Evolutionary conservation across 2,329 filamentous ascomycete species (phyloP).

Genomic region (Drechslera avenae): DNA sequence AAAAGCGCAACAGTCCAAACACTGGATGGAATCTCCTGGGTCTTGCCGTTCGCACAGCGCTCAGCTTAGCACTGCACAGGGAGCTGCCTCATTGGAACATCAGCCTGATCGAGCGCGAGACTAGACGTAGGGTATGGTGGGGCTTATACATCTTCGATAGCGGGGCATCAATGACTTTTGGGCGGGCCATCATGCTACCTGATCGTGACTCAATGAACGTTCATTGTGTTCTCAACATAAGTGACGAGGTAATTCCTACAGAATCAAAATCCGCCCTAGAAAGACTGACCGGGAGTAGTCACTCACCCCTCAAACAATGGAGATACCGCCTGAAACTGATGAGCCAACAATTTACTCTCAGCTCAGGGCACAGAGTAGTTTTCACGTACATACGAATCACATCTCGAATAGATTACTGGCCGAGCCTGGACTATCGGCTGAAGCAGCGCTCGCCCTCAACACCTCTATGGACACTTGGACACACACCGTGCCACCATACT

Average conservation of each 20-base stretch:
- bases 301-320: slow-evolving; percentile 27
- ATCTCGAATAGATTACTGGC: slow-evolving; percentile 31
- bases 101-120: slow-evolving; percentile 32
- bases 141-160: slow-evolving; percentile 35
- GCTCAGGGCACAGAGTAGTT: slow-evolving; percentile 26
- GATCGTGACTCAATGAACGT: slow-evolving; percentile 35
- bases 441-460: slow-evolving; percentile 28
- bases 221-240: slow-evolving; percentile 29
- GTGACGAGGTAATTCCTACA: slow-evolving; percentile 21
- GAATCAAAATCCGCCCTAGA: background rate
- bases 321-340: slow-evolving; percentile 21
- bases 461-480: slow-evolving; percentile 26
- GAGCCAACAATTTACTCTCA: slow-evolving; percentile 31
- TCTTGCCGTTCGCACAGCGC: slow-evolving; percentile 30
- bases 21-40: slow-evolving; percentile 35
- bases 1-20: slow-evolving; percentile 32
- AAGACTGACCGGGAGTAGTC: slow-evolving; percentile 17
- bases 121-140: slow-evolving; percentile 33
- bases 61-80: slow-evolving; percentile 33
- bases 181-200: slow-evolving; percentile 31
- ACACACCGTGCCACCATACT: slow-evolving; percentile 23
- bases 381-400: slow-evolving; percentile 32
- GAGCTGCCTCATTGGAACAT: slow-evolving; percentile 37
- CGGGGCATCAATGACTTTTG: slow-evolving; percentile 34
- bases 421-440: slow-evolving; percentile 33